Evolutionary conservation across 805 yeast species (phyloP), one percentile per base, ranked within the genome.

Genomic region (Monosporozyma aerobia): DNA sequence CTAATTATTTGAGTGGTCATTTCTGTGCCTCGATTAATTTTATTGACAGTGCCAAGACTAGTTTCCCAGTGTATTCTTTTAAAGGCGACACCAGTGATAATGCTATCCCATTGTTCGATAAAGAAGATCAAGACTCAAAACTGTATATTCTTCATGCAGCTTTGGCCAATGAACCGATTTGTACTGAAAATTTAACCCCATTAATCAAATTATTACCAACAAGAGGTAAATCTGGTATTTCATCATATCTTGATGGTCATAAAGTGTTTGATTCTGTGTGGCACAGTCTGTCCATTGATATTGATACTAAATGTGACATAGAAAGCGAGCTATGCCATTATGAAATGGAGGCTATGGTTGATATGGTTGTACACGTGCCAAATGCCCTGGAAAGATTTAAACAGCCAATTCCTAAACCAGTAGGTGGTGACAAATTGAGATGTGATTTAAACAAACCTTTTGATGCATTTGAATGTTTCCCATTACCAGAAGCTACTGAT

Each of bases 111-210:
- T 25, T 69, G 4, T 60, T 70, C 44, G n/a, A 43, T 14, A 13
- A 32, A 8, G 14, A 35, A 7, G 47, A 51, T 23, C 48, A 57
- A 32, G 48, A 53, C 2, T 77, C 78, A 52, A 64, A 73, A 4
- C 63, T 82, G 27, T 86, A 74, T 60, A 69, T 84, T 22, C 64
- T 90, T 56, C 76, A 95, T 55, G 96, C 97, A 6, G 87, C 97
- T 0, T 77, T 94, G 49, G 97, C 99, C 0, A 80, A 92, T 56
- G 99, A 94, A 64, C 96, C 97, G 0, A 83, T 94, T 16, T 94
- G 99, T 69, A 94, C 99, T 0, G 99, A 94, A 67, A 94, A 94
- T 69, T 75, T 94, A 63, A 92, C 99, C 0, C 98, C 99, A 0
- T 89, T 92, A 59, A 68, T 94, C 56, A 90, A 90, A 64, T 73